Evolutionary conservation across 2,329 filamentous ascomycete genomes (phyloP).

Genomic region (Cladophialophora carrionii): DNA sequence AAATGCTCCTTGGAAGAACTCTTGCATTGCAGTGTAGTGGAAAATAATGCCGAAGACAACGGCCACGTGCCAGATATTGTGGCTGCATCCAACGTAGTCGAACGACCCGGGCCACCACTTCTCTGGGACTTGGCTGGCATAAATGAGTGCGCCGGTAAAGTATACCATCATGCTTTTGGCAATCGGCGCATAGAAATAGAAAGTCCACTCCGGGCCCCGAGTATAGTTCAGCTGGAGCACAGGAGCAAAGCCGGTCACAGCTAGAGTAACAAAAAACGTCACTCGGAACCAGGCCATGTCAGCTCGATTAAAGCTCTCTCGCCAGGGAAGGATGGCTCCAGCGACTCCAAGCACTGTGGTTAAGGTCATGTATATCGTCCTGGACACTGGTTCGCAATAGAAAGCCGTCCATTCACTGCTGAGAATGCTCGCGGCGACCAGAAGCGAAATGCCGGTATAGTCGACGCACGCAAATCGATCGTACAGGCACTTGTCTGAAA

Average conservation of each 20-base stretch:
- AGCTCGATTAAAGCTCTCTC: conserved; percentile 86
- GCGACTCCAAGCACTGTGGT: conserved; percentile 81
- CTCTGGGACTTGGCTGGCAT: conserved; percentile 90
- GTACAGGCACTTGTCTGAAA: conserved; percentile 84
- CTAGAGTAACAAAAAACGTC: conserved; percentile 85
- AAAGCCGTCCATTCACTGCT: conserved; percentile 98
- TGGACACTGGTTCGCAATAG: conserved; percentile 89
- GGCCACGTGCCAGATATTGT: conserved; percentile 97
- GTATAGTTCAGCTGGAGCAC: conserved; percentile 80
- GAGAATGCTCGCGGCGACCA: conserved; percentile 95
- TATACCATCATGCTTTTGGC: conserved; percentile 86
- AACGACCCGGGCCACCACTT: conserved; percentile 91
- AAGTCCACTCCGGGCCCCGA: conserved; percentile 77
- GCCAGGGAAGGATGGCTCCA: conserved; percentile 92
- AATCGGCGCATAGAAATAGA: conserved; percentile 86
- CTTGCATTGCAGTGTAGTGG: conserved; percentile 94
- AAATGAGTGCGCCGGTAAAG: conserved; percentile 78
- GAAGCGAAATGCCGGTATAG: conserved; percentile 93
- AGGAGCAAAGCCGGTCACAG: conserved; percentile 84
- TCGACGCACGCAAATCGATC: conserved; percentile 97
- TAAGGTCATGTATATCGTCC: conserved; percentile 80
- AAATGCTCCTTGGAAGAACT: conserved; percentile 84
- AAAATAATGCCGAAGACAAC: conserved; percentile 96
- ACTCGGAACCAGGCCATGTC: conserved; percentile 95
- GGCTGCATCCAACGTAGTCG: conserved; percentile 91